A percentile compares a stretch with the other conserved stretches of the same genome.
Conservation (phyloP, 2,329 filamentous ascomycete genomes). For the Nectriaceae sp. region DNA sequence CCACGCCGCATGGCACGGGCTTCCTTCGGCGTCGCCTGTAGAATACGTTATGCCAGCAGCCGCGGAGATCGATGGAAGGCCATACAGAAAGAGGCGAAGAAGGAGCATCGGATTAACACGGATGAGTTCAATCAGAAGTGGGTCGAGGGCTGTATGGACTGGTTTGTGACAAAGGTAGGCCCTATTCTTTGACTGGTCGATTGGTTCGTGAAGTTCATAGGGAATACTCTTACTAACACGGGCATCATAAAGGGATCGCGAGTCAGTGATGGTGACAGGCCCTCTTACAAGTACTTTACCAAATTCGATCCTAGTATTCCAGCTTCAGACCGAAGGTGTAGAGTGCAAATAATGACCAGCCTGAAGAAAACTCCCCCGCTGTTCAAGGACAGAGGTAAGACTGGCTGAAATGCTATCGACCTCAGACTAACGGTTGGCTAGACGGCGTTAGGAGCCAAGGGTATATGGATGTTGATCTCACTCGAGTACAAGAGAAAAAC, state of each 20-base stretch:
- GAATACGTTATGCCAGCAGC: not conserved
- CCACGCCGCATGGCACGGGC: too few relatives aligned
- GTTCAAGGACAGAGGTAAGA: not conserved
- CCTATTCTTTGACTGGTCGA: too few relatives aligned
- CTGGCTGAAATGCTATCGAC: not conserved
- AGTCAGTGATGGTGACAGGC: not conserved
- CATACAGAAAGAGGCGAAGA: not conserved
- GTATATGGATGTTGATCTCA: not conserved
- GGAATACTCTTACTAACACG: too few relatives aligned
- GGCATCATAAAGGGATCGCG: not conserved
- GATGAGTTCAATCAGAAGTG: not conserved
- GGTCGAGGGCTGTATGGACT: not conserved
- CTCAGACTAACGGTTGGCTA: not conserved
- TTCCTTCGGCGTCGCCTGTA: not conserved
- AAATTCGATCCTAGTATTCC: not conserved
- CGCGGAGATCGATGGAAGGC: not conserved
- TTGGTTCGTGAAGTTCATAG: too few relatives aligned
- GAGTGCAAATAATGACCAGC: not conserved
- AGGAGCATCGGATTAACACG: not conserved
- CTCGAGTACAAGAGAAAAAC: not conserved
- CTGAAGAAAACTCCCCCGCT: not conserved
- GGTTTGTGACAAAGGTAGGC: not conserved
- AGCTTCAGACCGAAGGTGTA: not conserved
- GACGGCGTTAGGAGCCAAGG: not conserved
- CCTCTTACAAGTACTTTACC: not conserved